Evolutionary conservation across 1,284 basidiomycete species (phyloP).

Genomic region (Porodaedalea pini): DNA sequence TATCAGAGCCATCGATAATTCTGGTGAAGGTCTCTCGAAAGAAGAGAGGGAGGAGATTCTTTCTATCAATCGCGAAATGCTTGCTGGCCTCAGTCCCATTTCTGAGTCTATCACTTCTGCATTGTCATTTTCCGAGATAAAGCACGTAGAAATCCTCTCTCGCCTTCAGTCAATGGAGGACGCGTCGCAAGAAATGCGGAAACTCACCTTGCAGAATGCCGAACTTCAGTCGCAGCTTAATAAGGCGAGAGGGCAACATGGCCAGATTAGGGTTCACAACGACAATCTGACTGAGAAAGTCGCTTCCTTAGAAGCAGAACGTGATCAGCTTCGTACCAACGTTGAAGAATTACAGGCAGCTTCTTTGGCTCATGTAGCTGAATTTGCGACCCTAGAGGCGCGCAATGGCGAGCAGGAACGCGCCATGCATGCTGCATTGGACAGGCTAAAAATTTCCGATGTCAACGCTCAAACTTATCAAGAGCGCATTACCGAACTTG

Average conservation of each 20-base stretch:
- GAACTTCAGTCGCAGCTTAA: slow-evolving; percentile 68
- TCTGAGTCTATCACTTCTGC: slow-evolving; percentile 57
- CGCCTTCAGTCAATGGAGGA: slow-evolving; percentile 56
- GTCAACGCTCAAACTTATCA: slow-evolving; percentile 55
- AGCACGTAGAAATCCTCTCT: slow-evolving; percentile 59
- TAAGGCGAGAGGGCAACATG: slow-evolving; percentile 71
- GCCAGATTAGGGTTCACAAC: slow-evolving; percentile 78
- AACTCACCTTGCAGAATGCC: slow-evolving; percentile 46
- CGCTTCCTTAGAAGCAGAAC: slow-evolving; percentile 55
- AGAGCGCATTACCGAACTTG: slow-evolving; percentile 56
- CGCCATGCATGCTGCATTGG: slow-evolving; percentile 63
- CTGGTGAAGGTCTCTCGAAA: slow-evolving; percentile 42
- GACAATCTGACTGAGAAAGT: slow-evolving; percentile 64
- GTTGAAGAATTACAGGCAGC: slow-evolving; percentile 51
- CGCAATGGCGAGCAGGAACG: slow-evolving; percentile 63
- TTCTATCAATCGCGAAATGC: slow-evolving; percentile 46
- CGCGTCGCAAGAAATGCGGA: slow-evolving; percentile 60
- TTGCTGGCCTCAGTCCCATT: slow-evolving; percentile 51
- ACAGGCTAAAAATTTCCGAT: slow-evolving; percentile 66
- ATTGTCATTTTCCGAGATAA: slow-evolving; percentile 51
- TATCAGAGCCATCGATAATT: slow-evolving; percentile 40
- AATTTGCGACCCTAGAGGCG: slow-evolving; percentile 46
- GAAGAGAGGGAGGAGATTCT: slow-evolving; percentile 51
- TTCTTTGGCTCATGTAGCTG: slow-evolving; percentile 42
- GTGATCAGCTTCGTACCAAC: slow-evolving; percentile 52